Conservation (phyloP, 805 yeast genomes). For the Wickerhamiella shivajii region DNA sequence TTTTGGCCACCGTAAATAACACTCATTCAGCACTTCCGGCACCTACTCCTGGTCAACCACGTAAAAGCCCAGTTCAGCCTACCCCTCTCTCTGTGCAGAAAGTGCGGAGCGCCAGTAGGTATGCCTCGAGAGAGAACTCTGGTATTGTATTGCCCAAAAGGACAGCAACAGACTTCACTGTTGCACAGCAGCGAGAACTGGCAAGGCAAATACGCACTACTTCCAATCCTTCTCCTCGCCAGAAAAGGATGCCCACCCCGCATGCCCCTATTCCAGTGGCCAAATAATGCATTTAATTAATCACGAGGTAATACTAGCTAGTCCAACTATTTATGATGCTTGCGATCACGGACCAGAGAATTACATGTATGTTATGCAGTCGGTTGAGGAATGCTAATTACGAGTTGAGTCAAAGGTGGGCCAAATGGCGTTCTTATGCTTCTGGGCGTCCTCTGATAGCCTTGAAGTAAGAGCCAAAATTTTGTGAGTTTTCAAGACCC, state of each 20-base stretch:
- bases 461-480: slow-evolving; percentile 20
- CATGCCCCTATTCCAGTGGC: too few species aligned
- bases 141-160: slow-evolving; percentile 3
- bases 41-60: slow-evolving; percentile 94
- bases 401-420: too few species aligned
- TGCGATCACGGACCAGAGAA: too few species aligned
- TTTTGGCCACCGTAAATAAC: slow-evolving; percentile 50
- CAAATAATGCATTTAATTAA: not conserved
- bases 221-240: slow-evolving; percentile 24
- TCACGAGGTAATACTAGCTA: too few species aligned
- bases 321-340: too few species aligned
- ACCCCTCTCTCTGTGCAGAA: slow-evolving; percentile 5
- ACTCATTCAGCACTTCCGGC: slow-evolving; percentile 71
- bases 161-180: slow-evolving; percentile 4
- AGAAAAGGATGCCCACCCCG: slow-evolving; percentile 6
- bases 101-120: slow-evolving; percentile 1
- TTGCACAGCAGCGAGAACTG: slow-evolving; percentile 11
- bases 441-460: slow-evolving; percentile 20
- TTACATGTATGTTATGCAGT: too few species aligned
- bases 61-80: too few species aligned
- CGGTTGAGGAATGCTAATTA: too few species aligned
- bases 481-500: slow-evolving; percentile 19
- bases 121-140: not conserved
- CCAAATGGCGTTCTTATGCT: too few species aligned
- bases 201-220: slow-evolving; percentile 22